Base-by-base conservation (phyloP, 495 filamentous ascomycete species). In the Evansstolkia leycettana region DNA sequence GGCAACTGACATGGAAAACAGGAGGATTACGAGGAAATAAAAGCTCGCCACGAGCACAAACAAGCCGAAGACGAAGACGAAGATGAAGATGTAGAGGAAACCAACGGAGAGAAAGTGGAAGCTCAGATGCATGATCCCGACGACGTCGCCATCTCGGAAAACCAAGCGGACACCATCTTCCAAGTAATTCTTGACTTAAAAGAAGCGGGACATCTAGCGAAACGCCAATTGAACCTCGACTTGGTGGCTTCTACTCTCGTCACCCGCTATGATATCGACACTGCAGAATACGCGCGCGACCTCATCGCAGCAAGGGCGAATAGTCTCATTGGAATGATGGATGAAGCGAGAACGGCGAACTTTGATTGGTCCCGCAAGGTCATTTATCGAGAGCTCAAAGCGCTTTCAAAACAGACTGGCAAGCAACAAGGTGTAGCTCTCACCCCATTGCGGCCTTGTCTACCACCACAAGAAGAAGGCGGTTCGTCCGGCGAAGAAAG, bases 281-380 rank as follows among this genome's bases (percentile, higher is more conserved):
- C 34, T 24, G 35, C 35, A 13, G 57, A 64, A 23, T 54, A 65
- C 43, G 60, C 60, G 8, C 47, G 40, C 31, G 50, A 61, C 27
- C 52, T 65, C 13, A 48, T 67, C 19, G 35, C 50, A 3, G 52
- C 57, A 14, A 50, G 57, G 36, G 58, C 61, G 7, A 34, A 28
- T 7, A 20, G 36, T 6, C 47, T 67, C 2, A 34, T 64, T 5
- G 50, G 59, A 26, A 42, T 46, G 28, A 53, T 67, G 46, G 57
- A 64, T 12, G 48, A 58, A 34, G 54, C 60, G 12, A 62, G 62
- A 17, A 48, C 42, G 5, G 40, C 51, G 5, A 47, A 42, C 12
- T 62, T 62, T 25, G 55, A 54, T 37, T 67, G 63, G 63, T 55
- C 58, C 23, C 57, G 55, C 34, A 64, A 63, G 38, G 63, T 52